Evolutionary conservation across 2,329 filamentous ascomycete genomes (phyloP), one percentile per base, ranked within the genome.

Genomic region (Fusarium heterosporum): DNA sequence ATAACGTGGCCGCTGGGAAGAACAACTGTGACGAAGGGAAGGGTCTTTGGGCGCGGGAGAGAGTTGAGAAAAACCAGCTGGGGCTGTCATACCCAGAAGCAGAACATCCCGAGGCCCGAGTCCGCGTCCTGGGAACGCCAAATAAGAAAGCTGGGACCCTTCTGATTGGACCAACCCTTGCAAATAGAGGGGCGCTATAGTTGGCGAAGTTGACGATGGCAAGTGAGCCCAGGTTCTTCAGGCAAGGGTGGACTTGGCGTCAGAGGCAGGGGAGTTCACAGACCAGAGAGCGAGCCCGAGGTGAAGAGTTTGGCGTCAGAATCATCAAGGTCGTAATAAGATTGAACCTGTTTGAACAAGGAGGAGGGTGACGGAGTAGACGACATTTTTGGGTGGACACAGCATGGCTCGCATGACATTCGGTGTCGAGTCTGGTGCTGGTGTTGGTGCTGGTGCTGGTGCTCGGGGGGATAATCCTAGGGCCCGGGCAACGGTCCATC

Each of bases 101-200:
- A 73, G 71, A 65, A 73, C 71, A 73, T 73, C 66, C 71, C 68
- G 70, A 72, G 69, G 71, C 71, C 73, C 73, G 72, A 74, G 67
- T 65, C 74, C 64, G 59, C 57, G 73, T 73, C 55, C 65, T 72
- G 70, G 74, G 69, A 68, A 73, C 65, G 63, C 69, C 67, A 72
- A 65, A 41, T 49, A 68, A 66, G 47, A 60, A 61, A 61, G 61
- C 68, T 66, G 74, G 72, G 73, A 75, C 72, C 45, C 29, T 25
- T 47, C 4, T 75, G 66, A 76, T 76, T 76, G 73, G 74, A 32
- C 16, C 8, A 16, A 8, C 48, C 25, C 36, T 42, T 34, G 16
- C 22, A 42, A 28, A 57, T 50, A 47, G 36, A 51, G 61, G 60
- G 68, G 48, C 55, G 16, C 51, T 32, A 26, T 55, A 54, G 47